phyloP scores from a whole-genome alignment of 306 rosid species.

The Boehmeria nivea region DNA sequence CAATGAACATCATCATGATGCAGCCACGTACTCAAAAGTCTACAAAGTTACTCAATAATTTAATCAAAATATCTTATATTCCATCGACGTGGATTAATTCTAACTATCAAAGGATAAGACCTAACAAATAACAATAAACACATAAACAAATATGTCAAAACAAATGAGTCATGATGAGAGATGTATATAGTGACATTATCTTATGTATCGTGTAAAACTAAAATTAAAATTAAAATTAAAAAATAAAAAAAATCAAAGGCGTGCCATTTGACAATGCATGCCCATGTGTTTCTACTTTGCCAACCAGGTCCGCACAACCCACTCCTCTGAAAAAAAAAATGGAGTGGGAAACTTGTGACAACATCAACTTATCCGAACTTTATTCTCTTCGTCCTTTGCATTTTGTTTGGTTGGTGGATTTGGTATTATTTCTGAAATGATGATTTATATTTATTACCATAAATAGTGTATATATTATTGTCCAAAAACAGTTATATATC shows the following conservation, averaged over 20 bases:
- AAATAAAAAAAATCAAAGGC: no score
- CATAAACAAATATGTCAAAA: background rate
- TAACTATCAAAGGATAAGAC: background rate
- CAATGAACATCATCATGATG: constrained; percentile 1
- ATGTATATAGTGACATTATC: no score
- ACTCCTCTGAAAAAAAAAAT: background rate
- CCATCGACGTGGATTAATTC: background rate
- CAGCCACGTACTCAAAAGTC: background rate
- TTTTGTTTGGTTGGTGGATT: background rate
- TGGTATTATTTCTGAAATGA: no score
- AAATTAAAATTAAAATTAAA: no score
- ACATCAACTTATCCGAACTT: constrained; percentile 10
- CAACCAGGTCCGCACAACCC: background rate
- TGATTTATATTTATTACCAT: no score
- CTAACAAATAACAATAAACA: background rate
- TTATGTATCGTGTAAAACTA: no score
- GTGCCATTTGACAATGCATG: background rate
- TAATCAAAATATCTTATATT: background rate
- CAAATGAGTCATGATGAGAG: background rate
- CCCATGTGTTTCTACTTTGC: constrained; percentile 1
- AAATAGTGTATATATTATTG: no score
- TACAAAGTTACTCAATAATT: constrained; percentile 3
- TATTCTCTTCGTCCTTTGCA: background rate
- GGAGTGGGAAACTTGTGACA: background rate
- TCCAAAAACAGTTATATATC: no score